Conservation (phyloP, 202 grass and related monocot genomes). For the Digitaria exilis region DNA sequence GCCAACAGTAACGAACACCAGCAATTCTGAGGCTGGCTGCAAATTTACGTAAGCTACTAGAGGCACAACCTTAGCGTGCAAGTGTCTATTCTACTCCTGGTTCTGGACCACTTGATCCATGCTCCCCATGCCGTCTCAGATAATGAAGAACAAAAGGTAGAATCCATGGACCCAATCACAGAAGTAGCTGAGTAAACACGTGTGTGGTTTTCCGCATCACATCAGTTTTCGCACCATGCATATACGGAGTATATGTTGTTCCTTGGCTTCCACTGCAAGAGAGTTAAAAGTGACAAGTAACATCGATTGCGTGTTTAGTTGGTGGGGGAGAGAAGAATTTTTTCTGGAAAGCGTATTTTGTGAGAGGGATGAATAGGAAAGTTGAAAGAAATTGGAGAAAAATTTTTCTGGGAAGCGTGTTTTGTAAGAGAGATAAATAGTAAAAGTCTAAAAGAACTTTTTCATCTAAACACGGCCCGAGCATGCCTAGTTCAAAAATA, state of each 20-base stretch:
- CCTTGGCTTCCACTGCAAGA: conserved; percentile 42
- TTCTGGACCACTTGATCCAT: background rate
- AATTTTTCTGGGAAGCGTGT: too few species aligned
- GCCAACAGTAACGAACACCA: background rate
- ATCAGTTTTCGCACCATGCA: conserved; percentile 9
- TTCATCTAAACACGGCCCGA: too few species aligned
- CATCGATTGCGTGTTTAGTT: too few species aligned
- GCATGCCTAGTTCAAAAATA: too few species aligned
- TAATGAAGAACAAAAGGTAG: background rate
- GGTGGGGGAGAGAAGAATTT: too few species aligned
- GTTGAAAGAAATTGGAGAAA: too few species aligned
- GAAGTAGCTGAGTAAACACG: background rate
- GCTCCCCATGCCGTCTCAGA: background rate
- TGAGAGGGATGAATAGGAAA: too few species aligned
- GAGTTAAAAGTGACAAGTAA: conserved; percentile 30
- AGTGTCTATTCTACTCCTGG: conserved; percentile 15
- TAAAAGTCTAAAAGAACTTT: too few species aligned
- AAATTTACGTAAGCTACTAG: conserved; percentile 31
- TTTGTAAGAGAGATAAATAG: too few species aligned
- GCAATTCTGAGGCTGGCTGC: background rate
- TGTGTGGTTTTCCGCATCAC: conserved; percentile 44
- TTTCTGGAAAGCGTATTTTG: too few species aligned
- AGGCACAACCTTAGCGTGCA: conserved; percentile 7
- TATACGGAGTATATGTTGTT: too few species aligned
- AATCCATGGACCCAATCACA: background rate